Conservation (phyloP, 1,139 yeast genomes). For the Taiozyma sp. region DNA sequence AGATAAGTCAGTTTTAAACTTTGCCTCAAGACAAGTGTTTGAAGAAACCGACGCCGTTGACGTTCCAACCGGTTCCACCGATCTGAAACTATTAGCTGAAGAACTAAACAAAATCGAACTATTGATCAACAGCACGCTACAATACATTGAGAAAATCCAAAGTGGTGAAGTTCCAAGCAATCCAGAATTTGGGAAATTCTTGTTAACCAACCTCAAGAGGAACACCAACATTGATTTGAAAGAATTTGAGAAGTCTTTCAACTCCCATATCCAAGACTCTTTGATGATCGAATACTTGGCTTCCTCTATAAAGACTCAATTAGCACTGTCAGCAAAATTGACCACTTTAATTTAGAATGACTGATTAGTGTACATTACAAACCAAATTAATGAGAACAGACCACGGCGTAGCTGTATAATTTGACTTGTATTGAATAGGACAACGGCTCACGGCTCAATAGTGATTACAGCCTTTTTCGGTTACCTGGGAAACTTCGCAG, state of each 20-base stretch:
- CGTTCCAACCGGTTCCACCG: conserved; percentile 29
- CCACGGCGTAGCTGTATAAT: too few relatives aligned
- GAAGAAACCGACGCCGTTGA: conserved; percentile 24
- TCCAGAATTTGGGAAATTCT: conserved; percentile 57
- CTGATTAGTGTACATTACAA: not conserved
- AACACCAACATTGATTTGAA: conserved; percentile 45
- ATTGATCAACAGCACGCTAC: conserved; percentile 53
- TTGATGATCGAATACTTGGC: conserved; percentile 81
- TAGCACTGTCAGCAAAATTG: conserved; percentile 72
- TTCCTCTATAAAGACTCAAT: conserved; percentile 79
- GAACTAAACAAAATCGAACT: conserved; percentile 51
- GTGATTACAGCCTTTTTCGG: too few relatives aligned
- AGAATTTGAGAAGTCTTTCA: conserved; percentile 56
- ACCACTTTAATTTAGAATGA: conserved; percentile 35
- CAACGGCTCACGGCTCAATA: too few relatives aligned
- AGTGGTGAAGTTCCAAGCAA: conserved; percentile 42
- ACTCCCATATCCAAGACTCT: conserved; percentile 74
- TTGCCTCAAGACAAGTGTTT: conserved; percentile 29
- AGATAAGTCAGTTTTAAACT: conserved; percentile 54
- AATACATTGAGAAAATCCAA: conserved; percentile 40
- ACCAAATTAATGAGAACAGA: not conserved
- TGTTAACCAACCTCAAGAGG: conserved; percentile 59
- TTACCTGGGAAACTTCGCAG: too few relatives aligned
- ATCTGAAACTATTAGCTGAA: conserved; percentile 44
- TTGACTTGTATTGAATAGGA: too few relatives aligned